Conservation (phyloP, 139 green algal species). For the Picocystis salinarum region DNA sequence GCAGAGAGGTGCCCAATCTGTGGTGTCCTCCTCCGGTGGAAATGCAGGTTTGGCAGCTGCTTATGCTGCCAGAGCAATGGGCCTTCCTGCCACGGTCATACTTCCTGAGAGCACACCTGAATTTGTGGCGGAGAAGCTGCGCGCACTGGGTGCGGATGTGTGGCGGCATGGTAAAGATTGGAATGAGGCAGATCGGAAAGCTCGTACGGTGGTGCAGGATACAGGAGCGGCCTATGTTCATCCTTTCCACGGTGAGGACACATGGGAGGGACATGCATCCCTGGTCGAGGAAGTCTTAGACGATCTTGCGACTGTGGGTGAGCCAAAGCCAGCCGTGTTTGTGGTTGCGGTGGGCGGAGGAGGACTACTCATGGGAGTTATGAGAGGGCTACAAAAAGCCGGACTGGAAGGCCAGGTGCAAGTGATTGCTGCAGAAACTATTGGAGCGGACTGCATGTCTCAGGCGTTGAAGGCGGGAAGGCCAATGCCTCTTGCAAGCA, state of each 20-base stretch:
- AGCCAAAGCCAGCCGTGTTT: slow-evolving; percentile 3
- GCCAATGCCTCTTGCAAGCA: slow-evolving; percentile 5
- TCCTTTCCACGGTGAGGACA: slow-evolving; percentile 13
- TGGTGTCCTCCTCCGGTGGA: slow-evolving; percentile 13
- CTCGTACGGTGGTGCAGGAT: background rate
- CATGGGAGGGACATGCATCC: slow-evolving; percentile 7
- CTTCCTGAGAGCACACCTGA: slow-evolving; percentile 13
- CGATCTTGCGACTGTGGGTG: background rate
- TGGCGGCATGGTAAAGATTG: background rate
- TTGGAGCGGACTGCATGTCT: slow-evolving; percentile 13
- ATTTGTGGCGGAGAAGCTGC: slow-evolving; percentile 1
- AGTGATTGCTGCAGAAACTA: slow-evolving; percentile 14
- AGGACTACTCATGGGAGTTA: slow-evolving; percentile 14
- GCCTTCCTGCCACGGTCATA: slow-evolving; percentile 4
- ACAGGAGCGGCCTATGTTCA: slow-evolving; percentile 7
- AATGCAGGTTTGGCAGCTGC: slow-evolving; percentile 18
- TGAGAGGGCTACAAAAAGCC: slow-evolving; percentile 5
- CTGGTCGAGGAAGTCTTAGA: slow-evolving; percentile 5
- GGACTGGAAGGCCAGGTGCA: slow-evolving; percentile 7
- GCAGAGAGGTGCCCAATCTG: background rate
- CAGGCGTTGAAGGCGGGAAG: slow-evolving; percentile 3
- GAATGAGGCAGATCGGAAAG: slow-evolving; percentile 11
- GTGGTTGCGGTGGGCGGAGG: slow-evolving; percentile 15
- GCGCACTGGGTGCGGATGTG: slow-evolving; percentile 10
- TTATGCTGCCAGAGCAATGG: slow-evolving; percentile 9